Base-by-base conservation (phyloP, 306 rosid genomes). In the Lathyrus oleraceus region DNA sequence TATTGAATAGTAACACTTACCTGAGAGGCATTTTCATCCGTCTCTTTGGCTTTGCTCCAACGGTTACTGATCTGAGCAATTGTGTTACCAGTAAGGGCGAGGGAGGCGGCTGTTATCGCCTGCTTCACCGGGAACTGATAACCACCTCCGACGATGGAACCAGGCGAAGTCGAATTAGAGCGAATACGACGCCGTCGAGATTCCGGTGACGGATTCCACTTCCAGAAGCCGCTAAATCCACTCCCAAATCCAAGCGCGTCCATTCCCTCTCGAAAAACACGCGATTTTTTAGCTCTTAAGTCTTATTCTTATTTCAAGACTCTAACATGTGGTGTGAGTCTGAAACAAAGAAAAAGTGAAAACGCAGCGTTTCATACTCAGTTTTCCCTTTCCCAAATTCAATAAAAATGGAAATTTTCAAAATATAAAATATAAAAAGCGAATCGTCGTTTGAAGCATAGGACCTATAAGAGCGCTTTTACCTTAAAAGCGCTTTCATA, bases 61-160 rank as follows among this genome's bases (percentile, higher is more conserved):
- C 83, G 80, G 53, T 52, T 48, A 3, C 64, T 44, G 21, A 82
- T 82, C 69, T 82, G 86, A 43, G 86, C 86, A 17, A 82, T 82
- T 20, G 86, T 82, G 65, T 82, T 83, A 11, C 86, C 86, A 36
- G 83, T 43, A 62, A 82, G 81, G 10, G 86, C 64, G 2, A 82
- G 86, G 11, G 89, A 72, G 76, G 89, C 87, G 16, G 98, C 98
- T 6, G 88, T 87, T 62, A 47, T 62, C 43, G 96, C 93, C 82
- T 90, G 96, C 78, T 85, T 85, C n/a, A 94, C 25, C n/a, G n/a
- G n/a, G n/a, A n/a, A n/a, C n/a, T n/a, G n/a, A n/a, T n/a, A n/a
- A n/a, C n/a, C n/a, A n/a, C n/a, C n/a, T n/a, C n/a, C n/a, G n/a
- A n/a, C n/a, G n/a, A n/a, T n/a, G n/a, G n/a, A n/a, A n/a, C n/a